Evolutionary conservation across 257 asterid genomes (phyloP), one percentile per base, ranked within the genome.

Genomic region (Cinchona pubescens): DNA sequence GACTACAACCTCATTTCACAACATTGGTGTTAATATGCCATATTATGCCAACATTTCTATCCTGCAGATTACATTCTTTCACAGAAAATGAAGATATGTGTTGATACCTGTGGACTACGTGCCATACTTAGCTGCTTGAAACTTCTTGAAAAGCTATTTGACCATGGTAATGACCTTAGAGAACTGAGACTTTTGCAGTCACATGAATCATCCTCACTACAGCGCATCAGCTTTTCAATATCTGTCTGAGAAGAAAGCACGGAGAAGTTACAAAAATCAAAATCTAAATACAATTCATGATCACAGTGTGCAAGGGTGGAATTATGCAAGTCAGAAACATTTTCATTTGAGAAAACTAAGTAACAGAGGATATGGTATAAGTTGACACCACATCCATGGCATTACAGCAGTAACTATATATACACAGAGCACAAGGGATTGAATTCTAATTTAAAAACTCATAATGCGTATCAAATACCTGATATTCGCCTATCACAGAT

Each of bases 161-260:
- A 92, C 97, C 99, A 94, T 11, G 91, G 96, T 78, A 94, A 80
- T 73, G 78, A 68, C 85, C 83, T 79, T 32, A 94, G 89, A 35
- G 89, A 89, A 51, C 88, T 58, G 40, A 92, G 81, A 29, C 80
- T 74, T 84, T 84, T 88, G 95, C 99, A 94, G 73, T 84, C 86
- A 78, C 99, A 94, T 30, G 91, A 72, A 85, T 92, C 96, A 46
- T 86, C 80, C 82, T 73, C 78, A 60, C 69, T 85, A 82, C 99
- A 94, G 42, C 62, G 61, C 82, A 66, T 82, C 42, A 94, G 89
- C 73, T 75, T 85, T 79, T 89, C 87, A 73, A 88, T 67, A 74
- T 83, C 91, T 61, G 83, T 78, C 97, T 94, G 91, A 82, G 77
- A 78, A 83, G 78, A 81, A 72, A 43, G 42, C 9, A 42, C 30